Evolutionary conservation across 306 rosid genomes (phyloP).

Genomic region (Castanea sativa): DNA sequence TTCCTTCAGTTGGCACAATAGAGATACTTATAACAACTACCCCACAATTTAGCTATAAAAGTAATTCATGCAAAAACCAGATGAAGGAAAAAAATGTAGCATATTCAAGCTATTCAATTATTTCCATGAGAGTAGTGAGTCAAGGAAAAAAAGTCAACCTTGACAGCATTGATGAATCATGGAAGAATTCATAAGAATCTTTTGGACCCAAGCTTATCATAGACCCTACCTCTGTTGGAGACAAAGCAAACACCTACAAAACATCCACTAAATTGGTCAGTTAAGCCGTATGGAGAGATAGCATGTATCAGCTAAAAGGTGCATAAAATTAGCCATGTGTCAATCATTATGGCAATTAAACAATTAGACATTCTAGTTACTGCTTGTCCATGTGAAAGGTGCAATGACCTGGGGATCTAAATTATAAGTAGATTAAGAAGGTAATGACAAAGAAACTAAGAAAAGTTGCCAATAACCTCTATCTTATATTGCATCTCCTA

Average conservation of each 20-base stretch:
- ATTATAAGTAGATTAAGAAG: neutral
- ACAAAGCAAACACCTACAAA: conserved; percentile 70
- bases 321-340: conserved; percentile 4
- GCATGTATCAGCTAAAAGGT: conserved; percentile 1
- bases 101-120: neutral
- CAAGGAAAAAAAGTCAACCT: conserved; percentile 46
- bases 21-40: neutral
- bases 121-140: neutral
- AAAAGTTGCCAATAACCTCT: neutral
- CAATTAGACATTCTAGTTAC: conserved; percentile 10
- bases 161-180: conserved; percentile 82
- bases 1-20: neutral
- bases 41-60: neutral
- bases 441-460: neutral
- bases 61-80: neutral
- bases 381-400: neutral
- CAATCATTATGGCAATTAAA: neutral
- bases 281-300: conserved; percentile 10
- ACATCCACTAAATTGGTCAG: conserved; percentile 6
- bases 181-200: conserved; percentile 90
- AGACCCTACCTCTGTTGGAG: conserved; percentile 85
- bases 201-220: conserved; percentile 72
- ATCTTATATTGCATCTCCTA: too few relatives aligned
- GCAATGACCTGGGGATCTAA: neutral
- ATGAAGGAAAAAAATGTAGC: neutral